Evolutionary conservation across 2,329 filamentous ascomycete genomes (phyloP).

Genomic region (Ophiostoma himal-ulmi): DNA sequence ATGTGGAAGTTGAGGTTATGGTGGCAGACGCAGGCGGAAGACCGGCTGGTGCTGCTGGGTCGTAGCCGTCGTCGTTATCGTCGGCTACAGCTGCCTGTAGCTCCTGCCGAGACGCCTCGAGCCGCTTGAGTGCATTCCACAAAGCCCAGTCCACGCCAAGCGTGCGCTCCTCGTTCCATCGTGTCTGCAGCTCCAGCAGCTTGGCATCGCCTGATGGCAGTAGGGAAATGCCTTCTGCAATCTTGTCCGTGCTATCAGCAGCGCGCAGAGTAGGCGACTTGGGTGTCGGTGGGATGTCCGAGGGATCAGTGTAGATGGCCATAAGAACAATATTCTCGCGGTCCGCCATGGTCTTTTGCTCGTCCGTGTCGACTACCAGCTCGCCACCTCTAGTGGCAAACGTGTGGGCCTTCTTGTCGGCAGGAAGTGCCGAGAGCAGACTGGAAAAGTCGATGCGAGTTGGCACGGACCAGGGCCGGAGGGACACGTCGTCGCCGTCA

Average conservation of each 20-base stretch:
- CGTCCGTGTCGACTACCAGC: conserved; percentile 46
- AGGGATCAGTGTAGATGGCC: conserved; percentile 50
- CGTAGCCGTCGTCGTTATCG: conserved; percentile 12
- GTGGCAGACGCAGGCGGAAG: background rate
- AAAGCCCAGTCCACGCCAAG: conserved; percentile 24
- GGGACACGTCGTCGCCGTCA: conserved; percentile 35
- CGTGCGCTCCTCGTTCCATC: conserved; percentile 41
- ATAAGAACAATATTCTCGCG: conserved; percentile 57
- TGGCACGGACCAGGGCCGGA: conserved; percentile 47
- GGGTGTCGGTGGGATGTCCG: conserved; percentile 52
- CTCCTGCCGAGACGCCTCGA: conserved; percentile 11
- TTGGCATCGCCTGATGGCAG: conserved; percentile 38
- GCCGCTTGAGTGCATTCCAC: conserved; percentile 24
- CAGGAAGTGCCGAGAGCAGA: conserved; percentile 37
- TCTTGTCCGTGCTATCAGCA: background rate
- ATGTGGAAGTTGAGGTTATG: background rate
- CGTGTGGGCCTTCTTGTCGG: conserved; percentile 42
- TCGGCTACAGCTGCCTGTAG: conserved; percentile 20
- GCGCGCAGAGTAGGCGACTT: conserved; percentile 42
- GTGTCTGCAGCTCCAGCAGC: conserved; percentile 45
- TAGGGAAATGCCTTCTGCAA: conserved; percentile 21
- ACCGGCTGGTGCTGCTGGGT: conserved; percentile 13
- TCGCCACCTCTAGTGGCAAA: conserved; percentile 52
- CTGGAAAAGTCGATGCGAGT: conserved; percentile 40
- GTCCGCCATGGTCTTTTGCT: conserved; percentile 51